Conservation (phyloP, 1,139 yeast species). For the Kodamaea fungicola region DNA sequence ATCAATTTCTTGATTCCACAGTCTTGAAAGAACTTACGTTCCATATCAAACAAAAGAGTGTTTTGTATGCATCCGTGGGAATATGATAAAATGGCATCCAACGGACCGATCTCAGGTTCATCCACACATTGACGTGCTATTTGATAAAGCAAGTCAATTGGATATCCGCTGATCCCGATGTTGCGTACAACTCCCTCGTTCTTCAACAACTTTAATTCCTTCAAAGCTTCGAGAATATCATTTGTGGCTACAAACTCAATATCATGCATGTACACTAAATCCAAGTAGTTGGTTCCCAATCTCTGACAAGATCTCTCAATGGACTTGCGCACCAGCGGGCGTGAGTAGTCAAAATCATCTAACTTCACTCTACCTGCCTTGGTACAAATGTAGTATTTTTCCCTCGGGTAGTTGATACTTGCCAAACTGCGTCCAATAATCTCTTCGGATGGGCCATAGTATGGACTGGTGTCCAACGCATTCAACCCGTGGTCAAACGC, state of each 20-base stretch:
- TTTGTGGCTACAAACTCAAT: slow-evolving; percentile 70
- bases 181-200: slow-evolving; percentile 58
- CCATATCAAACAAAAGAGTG: slow-evolving; percentile 48
- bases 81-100: slow-evolving; percentile 78
- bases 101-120: slow-evolving; percentile 37
- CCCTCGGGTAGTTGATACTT: slow-evolving; percentile 48
- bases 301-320: slow-evolving; percentile 65
- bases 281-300: slow-evolving; percentile 64
- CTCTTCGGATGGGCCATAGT: slow-evolving; percentile 85
- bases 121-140: slow-evolving; percentile 38
- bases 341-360: slow-evolving; percentile 72
- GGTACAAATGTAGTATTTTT: slow-evolving; percentile 69
- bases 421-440: slow-evolving; percentile 66
- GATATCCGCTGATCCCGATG: slow-evolving; percentile 87
- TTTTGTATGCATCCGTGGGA: slow-evolving; percentile 84
- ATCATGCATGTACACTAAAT: slow-evolving; percentile 83
- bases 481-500: slow-evolving; percentile 69
- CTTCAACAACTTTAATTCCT: slow-evolving; percentile 56
- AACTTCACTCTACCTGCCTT: slow-evolving; percentile 77
- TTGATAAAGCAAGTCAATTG: slow-evolving; percentile 61
- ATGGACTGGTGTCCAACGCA: slow-evolving; percentile 89
- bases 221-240: slow-evolving; percentile 59
- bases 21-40: slow-evolving; percentile 46
- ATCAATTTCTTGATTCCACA: slow-evolving; percentile 57
- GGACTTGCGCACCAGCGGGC: slow-evolving; percentile 56